A percentile compares a stretch with the other conserved stretches of the same genome.
These are phyloP conservation scores for Recurvomyces mirabilis DNA, from an alignment of 495 filamentous ascomycete genomes.

Conservation along the genomic window DNA sequence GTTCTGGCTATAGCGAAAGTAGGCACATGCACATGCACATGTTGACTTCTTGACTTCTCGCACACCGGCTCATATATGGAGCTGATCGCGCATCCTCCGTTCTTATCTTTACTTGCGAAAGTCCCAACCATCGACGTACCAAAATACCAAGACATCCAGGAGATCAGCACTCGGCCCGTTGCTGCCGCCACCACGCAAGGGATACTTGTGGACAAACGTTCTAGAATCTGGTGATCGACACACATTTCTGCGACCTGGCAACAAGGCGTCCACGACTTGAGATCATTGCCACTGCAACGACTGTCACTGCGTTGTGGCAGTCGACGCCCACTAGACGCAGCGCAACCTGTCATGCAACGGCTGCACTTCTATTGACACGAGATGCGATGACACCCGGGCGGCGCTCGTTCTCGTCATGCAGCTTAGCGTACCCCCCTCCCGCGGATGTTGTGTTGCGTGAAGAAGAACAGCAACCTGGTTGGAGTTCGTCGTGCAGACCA, in stretches of 20 bases:
- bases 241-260: too few relatives aligned
- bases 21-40: too few relatives aligned
- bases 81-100: too few relatives aligned
- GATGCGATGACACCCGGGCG: conserved; percentile 1
- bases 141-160: neutral
- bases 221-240: neutral
- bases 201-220: neutral
- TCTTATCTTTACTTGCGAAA: too few relatives aligned
- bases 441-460: neutral
- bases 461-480: neutral
- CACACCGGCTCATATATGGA: too few relatives aligned
- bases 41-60: too few relatives aligned
- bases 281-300: neutral
- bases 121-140: too few relatives aligned
- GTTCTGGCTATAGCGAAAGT: too few relatives aligned
- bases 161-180: neutral
- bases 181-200: neutral
- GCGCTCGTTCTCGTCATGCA: conserved; percentile 2
- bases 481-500: neutral
- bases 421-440: neutral
- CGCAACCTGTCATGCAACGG: conserved; percentile 4
- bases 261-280: too few relatives aligned
- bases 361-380: neutral
- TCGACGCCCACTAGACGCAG: neutral
- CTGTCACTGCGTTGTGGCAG: neutral